Evolutionary conservation across 805 yeast genomes (phyloP).

Genomic region (Yamadazyma insecticola): DNA sequence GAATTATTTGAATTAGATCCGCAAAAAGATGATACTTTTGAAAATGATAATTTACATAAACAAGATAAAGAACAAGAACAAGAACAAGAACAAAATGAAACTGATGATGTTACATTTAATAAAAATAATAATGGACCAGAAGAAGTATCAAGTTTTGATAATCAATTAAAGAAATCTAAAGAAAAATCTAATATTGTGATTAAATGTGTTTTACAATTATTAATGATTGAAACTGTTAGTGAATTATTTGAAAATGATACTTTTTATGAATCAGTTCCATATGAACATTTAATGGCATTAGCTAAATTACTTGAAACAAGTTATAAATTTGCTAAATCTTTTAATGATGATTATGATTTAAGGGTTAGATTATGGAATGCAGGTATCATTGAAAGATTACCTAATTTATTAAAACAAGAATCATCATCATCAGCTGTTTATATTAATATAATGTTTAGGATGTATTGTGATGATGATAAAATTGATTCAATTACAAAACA

Average conservation of each 20-base stretch:
- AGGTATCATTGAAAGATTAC: conserved; percentile 87
- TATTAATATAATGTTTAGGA: conserved; percentile 71
- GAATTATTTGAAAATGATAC: conserved; percentile 70
- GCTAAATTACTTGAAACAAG: conserved; percentile 60
- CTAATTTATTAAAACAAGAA: conserved; percentile 89
- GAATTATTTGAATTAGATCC: conserved; percentile 72
- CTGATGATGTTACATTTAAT: too few relatives aligned
- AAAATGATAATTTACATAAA: too few relatives aligned
- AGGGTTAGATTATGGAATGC: conserved; percentile 88
- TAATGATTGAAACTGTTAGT: conserved; percentile 80
- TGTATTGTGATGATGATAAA: conserved; percentile 65
- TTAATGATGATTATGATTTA: conserved; percentile 84
- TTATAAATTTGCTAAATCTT: conserved; percentile 77
- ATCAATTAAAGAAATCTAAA: conserved; percentile 40
- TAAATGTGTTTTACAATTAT: conserved; percentile 84
- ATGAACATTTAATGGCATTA: conserved; percentile 54
- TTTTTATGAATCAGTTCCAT: conserved; percentile 69
- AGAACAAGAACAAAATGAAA: conserved; percentile 24
- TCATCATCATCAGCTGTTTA: conserved; percentile 85
- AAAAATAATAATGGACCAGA: conserved; percentile 20
- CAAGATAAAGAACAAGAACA: conserved; percentile 1
- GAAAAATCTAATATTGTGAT: conserved; percentile 77
- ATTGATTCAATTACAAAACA: conserved; percentile 43
- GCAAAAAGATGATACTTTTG: conserved; percentile 15
- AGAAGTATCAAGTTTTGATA: conserved; percentile 12